These are phyloP conservation scores for Dorcoceras hygrometricum DNA, from an alignment of 257 asterid genomes.

Conservation along the genomic window DNA sequence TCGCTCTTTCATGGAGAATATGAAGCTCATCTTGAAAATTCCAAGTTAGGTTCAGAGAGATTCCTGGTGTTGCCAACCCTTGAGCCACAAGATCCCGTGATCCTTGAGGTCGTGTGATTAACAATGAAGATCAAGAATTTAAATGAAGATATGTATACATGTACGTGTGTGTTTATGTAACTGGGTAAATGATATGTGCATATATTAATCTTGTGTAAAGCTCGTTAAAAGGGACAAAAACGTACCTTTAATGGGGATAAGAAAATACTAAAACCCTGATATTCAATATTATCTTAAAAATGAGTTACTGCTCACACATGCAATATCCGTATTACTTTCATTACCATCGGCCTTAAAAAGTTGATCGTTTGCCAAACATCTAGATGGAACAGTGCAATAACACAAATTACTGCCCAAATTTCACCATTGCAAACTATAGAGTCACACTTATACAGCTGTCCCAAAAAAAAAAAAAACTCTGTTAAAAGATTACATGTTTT, in stretches of 20 bases:
- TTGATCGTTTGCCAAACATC: too few species aligned
- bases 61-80: neutral
- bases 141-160: neutral
- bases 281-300: neutral
- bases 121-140: neutral
- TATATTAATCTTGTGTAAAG: neutral
- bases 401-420: too few species aligned
- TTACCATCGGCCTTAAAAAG: too few species aligned
- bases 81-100: neutral
- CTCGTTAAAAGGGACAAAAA: neutral
- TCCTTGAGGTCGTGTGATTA: neutral
- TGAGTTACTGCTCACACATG: neutral
- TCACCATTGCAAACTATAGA: too few species aligned
- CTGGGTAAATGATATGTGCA: neutral
- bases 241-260: neutral
- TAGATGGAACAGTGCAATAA: neutral
- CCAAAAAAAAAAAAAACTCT: too few species aligned
- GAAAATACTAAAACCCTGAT: neutral
- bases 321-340: neutral
- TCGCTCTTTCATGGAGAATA: constrained; percentile 35
- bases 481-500: too few species aligned
- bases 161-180: too few species aligned
- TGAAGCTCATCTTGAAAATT: constrained; percentile 23
- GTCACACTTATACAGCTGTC: too few species aligned
- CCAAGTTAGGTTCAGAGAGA: neutral